These are phyloP conservation scores for Malbranchea cinnamomea DNA, from an alignment of 2,329 filamentous ascomycete genomes.

Conservation along the genomic window DNA sequence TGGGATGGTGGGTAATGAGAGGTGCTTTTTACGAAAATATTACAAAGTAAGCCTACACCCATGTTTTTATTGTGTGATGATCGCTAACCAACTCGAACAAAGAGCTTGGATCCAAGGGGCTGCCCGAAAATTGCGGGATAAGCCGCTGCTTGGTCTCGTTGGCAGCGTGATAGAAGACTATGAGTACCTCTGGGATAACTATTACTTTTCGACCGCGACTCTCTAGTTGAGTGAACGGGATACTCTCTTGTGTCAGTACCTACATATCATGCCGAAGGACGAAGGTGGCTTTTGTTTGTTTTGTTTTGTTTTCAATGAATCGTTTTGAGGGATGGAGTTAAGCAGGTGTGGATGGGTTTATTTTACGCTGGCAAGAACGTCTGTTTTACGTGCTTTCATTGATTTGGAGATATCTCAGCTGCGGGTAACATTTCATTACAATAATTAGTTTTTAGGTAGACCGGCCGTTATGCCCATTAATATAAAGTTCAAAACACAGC, in stretches of 20 bases:
- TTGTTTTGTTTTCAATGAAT: no score
- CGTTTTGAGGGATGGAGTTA: no score
- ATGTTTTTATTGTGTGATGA: background rate
- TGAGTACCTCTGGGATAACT: constrained; percentile 95
- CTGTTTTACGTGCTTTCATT: no score
- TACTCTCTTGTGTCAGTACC: no score
- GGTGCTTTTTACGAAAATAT: constrained; percentile 95
- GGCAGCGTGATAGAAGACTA: constrained; percentile 87
- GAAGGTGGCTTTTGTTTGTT: no score
- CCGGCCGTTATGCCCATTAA: no score
- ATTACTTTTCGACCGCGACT: constrained; percentile 67
- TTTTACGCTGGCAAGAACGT: no score
- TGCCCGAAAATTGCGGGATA: constrained; percentile 54
- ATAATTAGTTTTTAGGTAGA: no score
- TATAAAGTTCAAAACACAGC: constrained; percentile 48
- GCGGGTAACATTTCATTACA: no score
- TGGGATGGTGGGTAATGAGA: constrained; percentile 92
- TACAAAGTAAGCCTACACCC: constrained; percentile 41
- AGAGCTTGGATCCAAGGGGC: constrained; percentile 52
- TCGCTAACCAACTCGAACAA: constrained; percentile 14
- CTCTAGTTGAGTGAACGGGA: constrained; percentile 20
- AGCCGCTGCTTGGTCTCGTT: constrained; percentile 64
- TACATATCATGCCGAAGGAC: no score
- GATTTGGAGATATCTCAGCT: no score
- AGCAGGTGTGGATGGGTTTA: no score